phyloP scores from a whole-genome alignment of 306 rosid genomes.

The Glycyrrhiza uralensis region DNA sequence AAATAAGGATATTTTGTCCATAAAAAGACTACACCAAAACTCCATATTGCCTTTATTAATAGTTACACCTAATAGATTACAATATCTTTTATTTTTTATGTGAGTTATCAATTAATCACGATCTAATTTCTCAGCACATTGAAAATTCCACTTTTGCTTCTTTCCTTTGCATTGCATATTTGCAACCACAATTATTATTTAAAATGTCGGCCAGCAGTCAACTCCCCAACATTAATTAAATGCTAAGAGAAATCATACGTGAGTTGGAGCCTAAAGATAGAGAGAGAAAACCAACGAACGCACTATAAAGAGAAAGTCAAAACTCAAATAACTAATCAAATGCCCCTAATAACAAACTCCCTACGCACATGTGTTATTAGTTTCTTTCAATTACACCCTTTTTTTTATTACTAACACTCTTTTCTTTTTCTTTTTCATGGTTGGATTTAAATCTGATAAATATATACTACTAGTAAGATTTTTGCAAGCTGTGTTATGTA shows the following conservation, averaged over 20 bases:
- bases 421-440: not conserved
- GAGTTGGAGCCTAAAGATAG: not conserved
- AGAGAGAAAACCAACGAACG: slow-evolving; percentile 4
- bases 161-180: not conserved
- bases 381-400: too few relatives aligned
- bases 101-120: not conserved
- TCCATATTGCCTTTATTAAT: too few relatives aligned
- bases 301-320: slow-evolving; percentile 21
- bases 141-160: slow-evolving; percentile 2
- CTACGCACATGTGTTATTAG: not conserved
- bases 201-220: slow-evolving; percentile 20
- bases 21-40: too few relatives aligned
- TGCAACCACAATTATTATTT: not conserved
- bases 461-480: not conserved
- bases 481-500: not conserved
- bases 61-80: too few relatives aligned
- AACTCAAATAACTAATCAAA: not conserved
- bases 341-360: not conserved
- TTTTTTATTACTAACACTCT: not conserved
- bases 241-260: not conserved
- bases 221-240: slow-evolving; percentile 17
- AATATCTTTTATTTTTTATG: too few relatives aligned
- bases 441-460: not conserved
- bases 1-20: too few relatives aligned
- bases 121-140: not conserved